Percentiles rank a stretch among this genome's conserved stretches.
phyloP scores from a whole-genome alignment of 352 stramenopile species.

The Peronospora farinosa region DNA sequence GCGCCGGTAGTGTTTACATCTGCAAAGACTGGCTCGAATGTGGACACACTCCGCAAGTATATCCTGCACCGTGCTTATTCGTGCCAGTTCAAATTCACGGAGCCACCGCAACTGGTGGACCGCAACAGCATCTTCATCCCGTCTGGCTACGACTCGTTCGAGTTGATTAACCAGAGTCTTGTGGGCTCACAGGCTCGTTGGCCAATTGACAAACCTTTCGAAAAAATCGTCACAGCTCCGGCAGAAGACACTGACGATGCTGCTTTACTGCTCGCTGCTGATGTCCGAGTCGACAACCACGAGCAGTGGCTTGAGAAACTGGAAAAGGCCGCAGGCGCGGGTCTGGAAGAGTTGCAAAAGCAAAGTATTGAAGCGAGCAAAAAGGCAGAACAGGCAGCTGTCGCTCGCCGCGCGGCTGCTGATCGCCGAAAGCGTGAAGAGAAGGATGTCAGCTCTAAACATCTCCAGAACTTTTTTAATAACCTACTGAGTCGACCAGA shows the following conservation, averaged over 20 bases:
- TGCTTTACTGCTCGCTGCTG: conserved; percentile 27
- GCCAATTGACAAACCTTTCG: conserved; percentile 69
- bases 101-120: conserved; percentile 68
- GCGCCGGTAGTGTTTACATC: conserved; percentile 78
- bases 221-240: conserved; percentile 69
- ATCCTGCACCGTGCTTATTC: conserved; percentile 66
- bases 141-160: conserved; percentile 71
- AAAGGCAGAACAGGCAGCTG: conserved; percentile 60
- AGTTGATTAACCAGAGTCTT: conserved; percentile 69
- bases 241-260: conserved; percentile 34
- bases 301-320: conserved; percentile 79
- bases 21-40: conserved; percentile 64
- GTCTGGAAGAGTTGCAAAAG: conserved; percentile 76
- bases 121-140: conserved; percentile 66
- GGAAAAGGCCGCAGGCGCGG: conserved; percentile 69
- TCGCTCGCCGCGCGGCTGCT: conserved; percentile 53
- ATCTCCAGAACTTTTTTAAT: conserved; percentile 86
- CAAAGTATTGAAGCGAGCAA: conserved; percentile 82
- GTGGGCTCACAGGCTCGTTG: conserved; percentile 69
- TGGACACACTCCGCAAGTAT: conserved; percentile 71
- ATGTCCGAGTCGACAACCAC: conserved; percentile 61
- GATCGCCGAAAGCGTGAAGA: conserved; percentile 76
- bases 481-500: conserved; percentile 79
- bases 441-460: conserved; percentile 81
- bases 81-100: conserved; percentile 61